Percentiles rank a stretch among this genome's conserved stretches.
These are phyloP conservation scores for Clitopilus passeckerianus DNA, from an alignment of 768 basidiomycete genomes.

Conservation along the genomic window DNA sequence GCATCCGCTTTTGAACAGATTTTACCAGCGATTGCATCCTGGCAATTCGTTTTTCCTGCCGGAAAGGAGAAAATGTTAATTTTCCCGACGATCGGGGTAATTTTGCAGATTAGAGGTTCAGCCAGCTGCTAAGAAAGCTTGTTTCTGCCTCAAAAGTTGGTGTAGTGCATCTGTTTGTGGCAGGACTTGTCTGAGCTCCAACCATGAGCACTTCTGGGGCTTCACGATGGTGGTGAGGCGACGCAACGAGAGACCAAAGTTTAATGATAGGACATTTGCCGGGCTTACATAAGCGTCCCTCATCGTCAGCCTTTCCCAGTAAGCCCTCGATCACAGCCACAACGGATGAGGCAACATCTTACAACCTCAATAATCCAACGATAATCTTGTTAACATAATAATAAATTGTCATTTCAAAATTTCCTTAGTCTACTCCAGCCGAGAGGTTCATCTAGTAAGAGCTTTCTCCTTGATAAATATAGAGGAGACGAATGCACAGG, in stretches of 20 bases:
- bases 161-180: too few species aligned
- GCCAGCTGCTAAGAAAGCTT: too few species aligned
- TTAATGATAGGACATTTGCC: not conserved
- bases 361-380: too few species aligned
- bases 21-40: not conserved
- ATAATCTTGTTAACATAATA: not conserved
- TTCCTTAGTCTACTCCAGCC: not conserved
- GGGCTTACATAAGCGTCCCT: not conserved
- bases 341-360: not conserved
- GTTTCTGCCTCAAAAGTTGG: too few species aligned
- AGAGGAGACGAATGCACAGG: conserved; percentile 35
- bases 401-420: not conserved
- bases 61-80: not conserved
- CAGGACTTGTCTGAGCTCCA: too few species aligned
- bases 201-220: too few species aligned
- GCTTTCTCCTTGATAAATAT: conserved; percentile 51
- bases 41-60: not conserved
- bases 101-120: not conserved
- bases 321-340: not conserved
- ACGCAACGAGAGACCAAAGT: not conserved
- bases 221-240: too few species aligned
- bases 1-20: not conserved
- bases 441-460: conserved; percentile 10
- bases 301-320: not conserved
- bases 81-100: not conserved